Evolutionary conservation across 371 early-diverging fungal genomes (phyloP), one percentile per base, ranked within the genome.

Genomic region (Mortierella sp.): DNA sequence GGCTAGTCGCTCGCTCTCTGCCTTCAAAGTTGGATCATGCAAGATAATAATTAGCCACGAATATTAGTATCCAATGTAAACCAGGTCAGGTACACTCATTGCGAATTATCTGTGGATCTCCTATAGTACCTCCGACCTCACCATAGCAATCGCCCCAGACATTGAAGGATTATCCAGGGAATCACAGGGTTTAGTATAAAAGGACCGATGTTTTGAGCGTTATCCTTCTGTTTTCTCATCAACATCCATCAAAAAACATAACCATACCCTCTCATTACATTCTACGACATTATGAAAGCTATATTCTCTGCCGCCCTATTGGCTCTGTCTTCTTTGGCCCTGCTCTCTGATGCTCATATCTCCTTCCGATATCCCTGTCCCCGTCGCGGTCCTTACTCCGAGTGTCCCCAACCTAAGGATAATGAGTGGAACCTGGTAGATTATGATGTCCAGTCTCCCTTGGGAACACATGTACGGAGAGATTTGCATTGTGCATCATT

Each of bases 321-420:
- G 31, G 78, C 66, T 24, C 44, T 70, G 32, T 64, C 70, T 19
- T 57, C 66, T 39, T 31, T 76, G 50, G 78, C 66, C 11, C 26
- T 70, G 15, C 26, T 76, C 26, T 32, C 78, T 2, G 70, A 76
- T 26, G 78, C 78, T 37, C 78, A 76, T 48, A 65, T 76, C 59
- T 64, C 70, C 27, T 76, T 76, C 78, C 60, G 78, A 12, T 70
- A 76, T 56, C 78, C 78, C 26, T 76, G 70, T 56, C 78, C 78
- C 21, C 78, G 78, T n/a, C 60, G 51, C 41, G 78, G 26, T 1
- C 62, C 78, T 37, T 76, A 70, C 54, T 54, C 59, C 11, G 78
- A 65, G 59, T 76, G 78, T 52, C 78, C 78, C 15, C 56, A 58
- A 37, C 78, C 70, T 21, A 37, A 11, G 1, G 58, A 50, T 12